Evolutionary conservation across 768 basidiomycete species (phyloP), one percentile per base, ranked within the genome.

Genomic region (Xerocomus potaroensis): DNA sequence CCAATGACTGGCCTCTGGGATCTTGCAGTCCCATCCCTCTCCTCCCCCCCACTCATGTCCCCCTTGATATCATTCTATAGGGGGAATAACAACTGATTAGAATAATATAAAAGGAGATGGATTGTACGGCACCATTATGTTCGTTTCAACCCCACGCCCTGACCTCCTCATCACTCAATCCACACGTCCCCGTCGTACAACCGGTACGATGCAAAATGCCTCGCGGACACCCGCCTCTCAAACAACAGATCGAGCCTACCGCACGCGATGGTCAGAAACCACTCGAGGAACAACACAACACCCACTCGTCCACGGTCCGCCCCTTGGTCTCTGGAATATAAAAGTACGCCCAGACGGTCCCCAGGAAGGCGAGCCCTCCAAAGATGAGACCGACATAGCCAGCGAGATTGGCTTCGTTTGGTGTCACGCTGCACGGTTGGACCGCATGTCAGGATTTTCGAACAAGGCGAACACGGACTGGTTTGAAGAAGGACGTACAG

Each of bases 281-380:
- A 9, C 1, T 8, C 29, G 41, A 24, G 1, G 8, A 22, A 23
- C 12, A 35, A 16, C 5, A 19, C 1, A 12, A 22, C 14, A 64
- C 63, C 49, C 34, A 60, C 55, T 65, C 63, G 15, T 65, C 58
- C 14, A 63, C 53, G 8, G 62, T 65, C n/a, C 63, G 55, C 5
- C 58, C 51, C 29, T 31, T 57, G 11, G 63, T 64, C 24, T 62
- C 61, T 0, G 62, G 60, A 11, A 63, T 64, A 23, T 57, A 65
- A 22, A 63, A 53, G 26, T 57, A 62, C 8, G 57, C 41, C 57
- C 63, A 62, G n/a, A 60, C 15, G 4, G 53, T 42, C 16, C 61
- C 63, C 11, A 11, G 16, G 5, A 60, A 42, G 2, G 50, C 50
- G 8, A 65, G 43, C 32, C 58, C 61, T 0, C 63, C 61, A 53